Conservation (phyloP, 345 rosid genomes). For the Bruguiera sexangula region DNA sequence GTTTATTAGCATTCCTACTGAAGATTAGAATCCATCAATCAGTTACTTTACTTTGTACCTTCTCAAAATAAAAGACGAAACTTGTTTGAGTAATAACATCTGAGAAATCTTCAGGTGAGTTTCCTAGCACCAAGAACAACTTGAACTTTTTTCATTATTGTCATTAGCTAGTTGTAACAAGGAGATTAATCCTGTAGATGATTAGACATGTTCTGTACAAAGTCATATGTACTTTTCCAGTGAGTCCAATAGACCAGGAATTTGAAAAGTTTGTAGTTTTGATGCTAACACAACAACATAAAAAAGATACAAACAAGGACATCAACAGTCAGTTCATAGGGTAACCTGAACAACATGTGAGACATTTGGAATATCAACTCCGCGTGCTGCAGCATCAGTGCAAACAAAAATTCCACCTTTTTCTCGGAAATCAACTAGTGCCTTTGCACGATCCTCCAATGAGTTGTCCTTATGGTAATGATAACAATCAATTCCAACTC, state of each 20-base stretch:
- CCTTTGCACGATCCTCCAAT: slow-evolving; percentile 72
- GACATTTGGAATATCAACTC: slow-evolving; percentile 90
- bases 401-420: slow-evolving; percentile 86
- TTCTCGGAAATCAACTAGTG: slow-evolving; percentile 61
- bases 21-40: not conserved
- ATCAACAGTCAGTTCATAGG: slow-evolving; percentile 10
- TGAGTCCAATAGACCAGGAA: not conserved
- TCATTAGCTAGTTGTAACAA: no score
- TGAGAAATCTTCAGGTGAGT: no score
- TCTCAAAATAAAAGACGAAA: no score
- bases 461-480: slow-evolving; percentile 79
- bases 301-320: not conserved
- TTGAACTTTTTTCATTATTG: no score
- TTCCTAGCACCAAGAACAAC: no score
- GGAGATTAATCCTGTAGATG: no score
- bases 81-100: no score
- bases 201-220: no score
- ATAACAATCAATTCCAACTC: slow-evolving; percentile 71
- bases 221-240: no score
- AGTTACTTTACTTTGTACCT: not conserved
- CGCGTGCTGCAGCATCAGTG: slow-evolving; percentile 99
- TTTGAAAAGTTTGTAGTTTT: slow-evolving; percentile 2
- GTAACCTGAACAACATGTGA: slow-evolving; percentile 89
- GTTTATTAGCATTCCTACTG: not conserved
- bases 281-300: not conserved